phyloP scores from a whole-genome alignment of 352 stramenopile genomes.

The Aphanomyces euteiches region DNA sequence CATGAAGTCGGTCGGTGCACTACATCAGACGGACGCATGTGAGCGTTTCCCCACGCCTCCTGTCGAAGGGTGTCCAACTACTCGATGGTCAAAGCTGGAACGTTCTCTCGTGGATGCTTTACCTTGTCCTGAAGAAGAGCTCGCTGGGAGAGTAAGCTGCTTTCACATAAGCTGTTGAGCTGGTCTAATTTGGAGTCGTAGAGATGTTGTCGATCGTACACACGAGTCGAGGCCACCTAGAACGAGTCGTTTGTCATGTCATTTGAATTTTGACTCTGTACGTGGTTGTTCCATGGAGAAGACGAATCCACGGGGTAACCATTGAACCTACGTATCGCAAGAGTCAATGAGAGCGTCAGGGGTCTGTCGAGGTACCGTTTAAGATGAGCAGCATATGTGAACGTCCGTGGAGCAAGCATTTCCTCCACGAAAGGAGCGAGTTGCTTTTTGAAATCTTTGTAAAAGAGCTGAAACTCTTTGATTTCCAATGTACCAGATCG shows the following conservation, averaged over 20 bases:
- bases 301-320: background rate
- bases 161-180: conserved; percentile 19
- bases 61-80: too few relatives aligned
- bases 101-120: background rate
- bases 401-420: conserved; percentile 22
- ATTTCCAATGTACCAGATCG: conserved; percentile 53
- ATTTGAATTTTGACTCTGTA: too few relatives aligned
- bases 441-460: conserved; percentile 64
- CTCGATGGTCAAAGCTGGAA: too few relatives aligned
- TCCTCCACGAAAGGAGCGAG: conserved; percentile 64
- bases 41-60: too few relatives aligned
- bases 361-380: background rate
- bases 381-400: background rate
- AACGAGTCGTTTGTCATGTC: too few relatives aligned
- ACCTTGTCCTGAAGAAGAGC: conserved; percentile 13
- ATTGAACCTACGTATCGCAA: background rate
- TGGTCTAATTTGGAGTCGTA: conserved; percentile 13
- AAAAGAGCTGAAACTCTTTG: conserved; percentile 68
- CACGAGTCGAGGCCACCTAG: background rate
- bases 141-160: background rate
- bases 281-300: background rate
- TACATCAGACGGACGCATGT: too few relatives aligned
- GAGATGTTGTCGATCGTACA: conserved; percentile 6
- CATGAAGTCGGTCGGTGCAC: background rate
- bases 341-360: too few relatives aligned